Evolutionary conservation across 805 yeast species (phyloP).

Genomic region (Lachancea sp.): DNA sequence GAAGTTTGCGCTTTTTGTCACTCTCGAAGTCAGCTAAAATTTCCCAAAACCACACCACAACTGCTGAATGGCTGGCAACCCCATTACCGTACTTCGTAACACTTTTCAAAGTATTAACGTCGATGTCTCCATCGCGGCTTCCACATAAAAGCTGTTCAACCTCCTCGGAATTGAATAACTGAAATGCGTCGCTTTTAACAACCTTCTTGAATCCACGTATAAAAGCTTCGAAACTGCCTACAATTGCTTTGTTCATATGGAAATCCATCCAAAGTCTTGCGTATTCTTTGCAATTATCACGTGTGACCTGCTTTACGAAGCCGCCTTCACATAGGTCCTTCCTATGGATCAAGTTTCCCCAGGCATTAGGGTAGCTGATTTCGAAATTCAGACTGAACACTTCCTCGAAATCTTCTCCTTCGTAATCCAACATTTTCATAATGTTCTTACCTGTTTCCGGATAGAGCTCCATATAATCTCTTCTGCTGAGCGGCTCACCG

Average conservation of each 20-base stretch:
- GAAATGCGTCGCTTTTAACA: slow-evolving; percentile 65
- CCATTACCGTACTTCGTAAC: slow-evolving; percentile 74
- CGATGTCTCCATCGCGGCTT: slow-evolving; percentile 50
- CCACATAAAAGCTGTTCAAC: slow-evolving; percentile 76
- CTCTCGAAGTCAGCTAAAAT: slow-evolving; percentile 45
- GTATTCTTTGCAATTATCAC: slow-evolving; percentile 51
- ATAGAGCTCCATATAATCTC: slow-evolving; percentile 61
- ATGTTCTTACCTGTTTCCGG: slow-evolving; percentile 60
- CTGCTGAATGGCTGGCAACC: slow-evolving; percentile 32
- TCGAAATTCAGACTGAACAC: slow-evolving; percentile 57
- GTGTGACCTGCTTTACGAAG: slow-evolving; percentile 44
- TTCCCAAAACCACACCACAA: slow-evolving; percentile 85
- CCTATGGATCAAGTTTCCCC: slow-evolving; percentile 18
- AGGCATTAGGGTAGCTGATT: slow-evolving; percentile 46
- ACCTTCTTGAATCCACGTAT: slow-evolving; percentile 67
- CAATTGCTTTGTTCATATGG: slow-evolving; percentile 50
- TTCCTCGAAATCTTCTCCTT: slow-evolving; percentile 40
- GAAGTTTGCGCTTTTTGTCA: slow-evolving; percentile 51
- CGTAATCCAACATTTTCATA: slow-evolving; percentile 40
- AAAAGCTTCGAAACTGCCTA: slow-evolving; percentile 51
- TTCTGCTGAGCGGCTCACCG: slow-evolving; percentile 45
- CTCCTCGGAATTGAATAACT: slow-evolving; percentile 75
- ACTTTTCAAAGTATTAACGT: slow-evolving; percentile 57
- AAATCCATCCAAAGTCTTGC: slow-evolving; percentile 58
- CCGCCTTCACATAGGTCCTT: slow-evolving; percentile 54